Evolutionary conservation across 257 asterid species (phyloP).

Genomic region (Misopates orontium): DNA sequence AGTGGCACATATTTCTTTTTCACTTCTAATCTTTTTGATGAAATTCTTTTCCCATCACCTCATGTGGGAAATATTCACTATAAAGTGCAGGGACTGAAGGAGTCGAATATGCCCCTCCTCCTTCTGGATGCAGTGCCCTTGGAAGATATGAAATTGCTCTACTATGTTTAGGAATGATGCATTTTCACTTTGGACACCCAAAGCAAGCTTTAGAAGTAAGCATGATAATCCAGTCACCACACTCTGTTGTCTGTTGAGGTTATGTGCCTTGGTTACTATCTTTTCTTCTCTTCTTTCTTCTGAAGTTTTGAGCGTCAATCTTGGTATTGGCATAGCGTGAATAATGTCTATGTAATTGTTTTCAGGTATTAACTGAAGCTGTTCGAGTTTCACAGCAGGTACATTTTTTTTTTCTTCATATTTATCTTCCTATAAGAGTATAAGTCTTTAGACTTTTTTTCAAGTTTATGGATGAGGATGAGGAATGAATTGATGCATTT

Average conservation of each 20-base stretch:
- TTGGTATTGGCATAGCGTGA: not conserved
- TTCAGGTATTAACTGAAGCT: conserved; percentile 93
- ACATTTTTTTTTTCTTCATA: conserved; percentile 21
- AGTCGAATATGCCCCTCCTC: conserved; percentile 60
- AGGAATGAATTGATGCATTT: conserved; percentile 15
- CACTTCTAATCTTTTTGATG: conserved; percentile 4
- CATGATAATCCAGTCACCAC: conserved; percentile 16
- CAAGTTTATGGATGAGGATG: conserved; percentile 21
- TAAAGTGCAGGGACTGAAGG: conserved; percentile 99
- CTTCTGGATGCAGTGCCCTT: conserved; percentile 56
- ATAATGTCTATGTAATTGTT: conserved; percentile 24
- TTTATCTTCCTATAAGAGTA: too few species aligned
- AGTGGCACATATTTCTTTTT: too few species aligned
- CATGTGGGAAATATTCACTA: conserved; percentile 42
- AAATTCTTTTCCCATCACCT: conserved; percentile 23
- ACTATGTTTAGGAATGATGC: conserved; percentile 96
- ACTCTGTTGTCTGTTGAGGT: not conserved
- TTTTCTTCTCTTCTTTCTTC: not conserved
- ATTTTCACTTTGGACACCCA: conserved; percentile 92
- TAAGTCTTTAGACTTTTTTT: not conserved
- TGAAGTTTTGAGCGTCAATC: not conserved
- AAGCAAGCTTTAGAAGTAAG: conserved; percentile 89
- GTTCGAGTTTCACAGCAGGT: conserved; percentile 98
- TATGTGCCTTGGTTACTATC: not conserved
- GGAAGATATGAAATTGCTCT: conserved; percentile 93